Conservation (phyloP, 2,329 filamentous ascomycete genomes). For the Blastomyces gilchristii region DNA sequence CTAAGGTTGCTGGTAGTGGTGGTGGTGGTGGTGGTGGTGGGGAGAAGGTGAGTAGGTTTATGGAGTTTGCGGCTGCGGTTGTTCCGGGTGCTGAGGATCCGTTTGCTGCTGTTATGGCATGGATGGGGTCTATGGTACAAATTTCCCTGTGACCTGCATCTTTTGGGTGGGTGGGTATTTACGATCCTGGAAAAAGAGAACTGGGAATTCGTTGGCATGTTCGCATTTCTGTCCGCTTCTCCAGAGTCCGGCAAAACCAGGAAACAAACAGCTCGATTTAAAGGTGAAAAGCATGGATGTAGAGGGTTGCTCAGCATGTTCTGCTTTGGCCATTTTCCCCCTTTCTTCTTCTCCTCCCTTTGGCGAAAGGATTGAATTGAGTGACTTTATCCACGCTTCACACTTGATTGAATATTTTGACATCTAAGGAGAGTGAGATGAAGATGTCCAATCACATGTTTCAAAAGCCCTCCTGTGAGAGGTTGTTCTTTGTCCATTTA, state of each 20-base stretch:
- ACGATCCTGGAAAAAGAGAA: not conserved
- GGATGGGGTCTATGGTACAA: slow-evolving; percentile 28
- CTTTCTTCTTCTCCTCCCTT: not conserved
- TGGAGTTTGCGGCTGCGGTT: slow-evolving; percentile 41
- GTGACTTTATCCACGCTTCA: not conserved
- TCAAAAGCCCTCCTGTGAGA: not conserved
- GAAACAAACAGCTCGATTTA: not conserved
- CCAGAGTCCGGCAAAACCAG: not conserved
- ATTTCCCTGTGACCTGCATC: slow-evolving; percentile 13
- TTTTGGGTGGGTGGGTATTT: not conserved
- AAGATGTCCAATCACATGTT: not conserved
- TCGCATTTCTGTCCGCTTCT: not conserved
- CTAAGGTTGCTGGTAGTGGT: slow-evolving; percentile 4
- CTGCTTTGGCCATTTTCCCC: not conserved
- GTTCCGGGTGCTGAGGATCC: slow-evolving; percentile 29
- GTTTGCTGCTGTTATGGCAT: slow-evolving; percentile 24
- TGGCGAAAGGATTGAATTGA: not conserved
- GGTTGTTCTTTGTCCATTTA: not conserved
- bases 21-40: slow-evolving; percentile 14
- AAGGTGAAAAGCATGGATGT: not conserved
- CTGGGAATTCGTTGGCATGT: not conserved
- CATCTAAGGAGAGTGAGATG: not conserved
- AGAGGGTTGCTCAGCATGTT: not conserved
- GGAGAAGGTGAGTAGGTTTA: slow-evolving; percentile 35
- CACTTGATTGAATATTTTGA: not conserved